Base-by-base conservation (phyloP, 139 green algal species). In the Pleodorina starrii region DNA sequence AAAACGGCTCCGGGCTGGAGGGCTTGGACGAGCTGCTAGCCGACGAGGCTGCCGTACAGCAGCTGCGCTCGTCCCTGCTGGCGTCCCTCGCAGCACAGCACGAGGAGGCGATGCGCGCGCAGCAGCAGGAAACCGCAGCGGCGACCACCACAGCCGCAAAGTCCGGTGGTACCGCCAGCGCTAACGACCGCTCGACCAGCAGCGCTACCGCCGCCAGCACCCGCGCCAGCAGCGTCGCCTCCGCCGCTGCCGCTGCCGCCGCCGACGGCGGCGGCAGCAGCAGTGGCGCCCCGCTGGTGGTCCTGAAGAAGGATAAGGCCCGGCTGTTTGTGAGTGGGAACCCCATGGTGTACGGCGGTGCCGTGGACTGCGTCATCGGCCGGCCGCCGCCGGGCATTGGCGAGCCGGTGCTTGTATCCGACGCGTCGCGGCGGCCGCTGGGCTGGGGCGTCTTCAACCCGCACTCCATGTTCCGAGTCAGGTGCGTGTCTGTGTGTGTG, bases 391-490 rank as follows among this genome's bases (percentile, higher is more conserved):
- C 93, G 35, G 71, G 44, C 11, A 63, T 89, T 1, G 96, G 96
- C 6, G 96, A 98, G 66, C 21, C 57, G 0, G 93, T 98, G 36
- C 27, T 97, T 35, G 82, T 98, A 25, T 87, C 86, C 5, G 94
- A 97, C 85, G 57, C 76, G 2, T 60, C 84, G 2, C 82, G 92
- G 19, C 40, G 43, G 7, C 42, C 81, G 14, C 90, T 98, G 42
- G 96, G 82, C 16, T 97, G 96, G 96, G 97, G 97, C 17, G 84
- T 98, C 10, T 98, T 90, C 95, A 98, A 98, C 90, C 93, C 95
- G 1, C 43, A 79, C 36, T 96, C 91, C 51, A 97, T 97, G 94
- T 98, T 97, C 77, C 80, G 94, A 0, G 93, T 98, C 35, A 94
- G 96, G 94, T 95, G 77, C 19, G 82, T n/a, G n/a, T n/a, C n/a